phyloP scores from a whole-genome alignment of 2,329 filamentous ascomycete genomes.

The Trichoderma breve region DNA sequence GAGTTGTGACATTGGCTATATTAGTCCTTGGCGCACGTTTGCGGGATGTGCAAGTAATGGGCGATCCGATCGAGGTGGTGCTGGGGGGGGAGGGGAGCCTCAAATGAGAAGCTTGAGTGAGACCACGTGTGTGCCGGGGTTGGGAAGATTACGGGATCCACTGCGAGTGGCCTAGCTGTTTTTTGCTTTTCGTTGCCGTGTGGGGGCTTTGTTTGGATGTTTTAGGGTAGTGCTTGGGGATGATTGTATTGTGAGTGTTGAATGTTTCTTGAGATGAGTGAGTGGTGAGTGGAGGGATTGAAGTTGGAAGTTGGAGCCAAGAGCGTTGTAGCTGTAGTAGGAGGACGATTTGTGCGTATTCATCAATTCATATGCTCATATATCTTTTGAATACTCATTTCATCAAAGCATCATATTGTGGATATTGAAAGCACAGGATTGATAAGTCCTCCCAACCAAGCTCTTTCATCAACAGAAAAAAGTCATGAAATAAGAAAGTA shows the following conservation, averaged over 20 bases:
- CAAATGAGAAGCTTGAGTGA: not conserved
- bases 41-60: not conserved
- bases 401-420: no score
- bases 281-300: not conserved
- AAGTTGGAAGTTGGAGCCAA: not conserved
- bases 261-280: not conserved
- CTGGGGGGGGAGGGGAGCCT: not conserved
- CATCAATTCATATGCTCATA: not conserved
- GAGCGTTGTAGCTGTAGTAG: not conserved
- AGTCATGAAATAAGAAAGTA: not conserved
- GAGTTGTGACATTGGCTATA: not conserved
- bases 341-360: not conserved
- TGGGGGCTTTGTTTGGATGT: not conserved
- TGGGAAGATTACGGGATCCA: slow-evolving; percentile 3
- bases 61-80: not conserved
- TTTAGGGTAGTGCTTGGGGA: not conserved
- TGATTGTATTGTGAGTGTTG: not conserved
- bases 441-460: no score
- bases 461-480: not conserved
- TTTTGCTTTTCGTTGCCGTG: not conserved
- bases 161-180: not conserved
- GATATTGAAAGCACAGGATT: not conserved
- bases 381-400: not conserved
- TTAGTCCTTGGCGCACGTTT: not conserved
- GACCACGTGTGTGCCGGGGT: slow-evolving; percentile 10